A percentile compares a stretch with the other conserved stretches of the same genome.
These are phyloP conservation scores for Avicennia marina DNA, from an alignment of 257 asterid species.

Conservation along the genomic window DNA sequence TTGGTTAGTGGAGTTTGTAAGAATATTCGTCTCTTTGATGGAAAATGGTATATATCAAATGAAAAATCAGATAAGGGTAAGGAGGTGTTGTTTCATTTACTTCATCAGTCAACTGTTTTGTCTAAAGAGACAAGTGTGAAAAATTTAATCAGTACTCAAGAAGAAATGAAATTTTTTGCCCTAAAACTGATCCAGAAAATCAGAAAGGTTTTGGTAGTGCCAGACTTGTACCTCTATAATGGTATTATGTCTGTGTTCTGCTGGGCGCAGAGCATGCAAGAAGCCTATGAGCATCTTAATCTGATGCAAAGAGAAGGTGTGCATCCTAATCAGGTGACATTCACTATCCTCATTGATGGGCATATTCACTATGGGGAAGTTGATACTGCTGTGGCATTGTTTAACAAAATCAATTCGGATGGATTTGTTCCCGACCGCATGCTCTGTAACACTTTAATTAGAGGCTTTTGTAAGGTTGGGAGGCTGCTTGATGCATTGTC, in stretches of 20 bases:
- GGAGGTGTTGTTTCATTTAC: conserved; percentile 39
- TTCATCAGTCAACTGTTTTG: conserved; percentile 21
- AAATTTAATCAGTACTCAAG: conserved; percentile 23
- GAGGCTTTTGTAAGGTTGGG: conserved; percentile 46
- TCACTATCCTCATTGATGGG: conserved; percentile 52
- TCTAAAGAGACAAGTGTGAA: conserved; percentile 20
- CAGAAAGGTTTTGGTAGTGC: conserved; percentile 18
- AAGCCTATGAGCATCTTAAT: conserved; percentile 42
- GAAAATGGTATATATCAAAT: conserved; percentile 27
- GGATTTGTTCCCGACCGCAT: conserved; percentile 40
- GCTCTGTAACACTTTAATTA: conserved; percentile 38
- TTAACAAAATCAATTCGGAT: conserved; percentile 45
- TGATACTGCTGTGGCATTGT: conserved; percentile 41
- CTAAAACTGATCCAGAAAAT: conserved; percentile 30
- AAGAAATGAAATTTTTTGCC: conserved; percentile 32
- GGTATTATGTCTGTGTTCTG: conserved; percentile 43
- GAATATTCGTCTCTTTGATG: conserved; percentile 30
- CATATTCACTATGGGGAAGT: conserved; percentile 39
- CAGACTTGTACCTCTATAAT: conserved; percentile 45
- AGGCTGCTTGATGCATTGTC: conserved; percentile 48
- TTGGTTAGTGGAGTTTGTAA: conserved; percentile 49
- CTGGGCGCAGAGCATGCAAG: conserved; percentile 38
- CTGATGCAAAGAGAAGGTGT: conserved; percentile 42
- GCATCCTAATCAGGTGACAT: conserved; percentile 57
- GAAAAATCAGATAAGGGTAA: conserved; percentile 24